Percentiles rank a stretch among this genome's conserved stretches.
Evolutionary conservation across 2,329 filamentous ascomycete species (phyloP).

Genomic region (Ceratocystis lukuohia): DNA sequence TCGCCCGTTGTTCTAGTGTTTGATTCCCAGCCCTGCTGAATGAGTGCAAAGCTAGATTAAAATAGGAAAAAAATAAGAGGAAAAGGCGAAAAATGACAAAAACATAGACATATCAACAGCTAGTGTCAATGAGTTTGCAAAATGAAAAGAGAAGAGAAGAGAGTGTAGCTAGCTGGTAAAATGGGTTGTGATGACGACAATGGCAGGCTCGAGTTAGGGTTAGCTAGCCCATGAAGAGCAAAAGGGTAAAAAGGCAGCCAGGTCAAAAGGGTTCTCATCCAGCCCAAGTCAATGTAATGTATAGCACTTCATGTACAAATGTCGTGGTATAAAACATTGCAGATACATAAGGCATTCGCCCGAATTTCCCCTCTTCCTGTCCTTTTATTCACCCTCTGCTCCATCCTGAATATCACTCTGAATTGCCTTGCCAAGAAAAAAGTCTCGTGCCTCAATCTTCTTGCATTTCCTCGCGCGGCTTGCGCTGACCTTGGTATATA

Average conservation of each 20-base stretch:
- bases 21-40: neutral
- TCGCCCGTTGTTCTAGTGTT: neutral
- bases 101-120: neutral
- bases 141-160: neutral
- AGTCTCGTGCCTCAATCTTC: neutral
- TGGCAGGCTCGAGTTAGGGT: neutral
- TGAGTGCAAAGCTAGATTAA: neutral
- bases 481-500: neutral
- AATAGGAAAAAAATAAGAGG: neutral
- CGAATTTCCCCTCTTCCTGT: neutral
- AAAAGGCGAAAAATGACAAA: neutral
- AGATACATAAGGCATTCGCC: neutral
- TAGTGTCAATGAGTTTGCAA: neutral
- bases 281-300: neutral
- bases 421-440: neutral
- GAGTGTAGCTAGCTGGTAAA: no score
- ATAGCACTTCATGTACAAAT: neutral
- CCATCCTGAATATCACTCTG: neutral
- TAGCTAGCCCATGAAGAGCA: neutral
- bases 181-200: slow-evolving; percentile 1
- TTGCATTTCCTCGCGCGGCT: neutral
- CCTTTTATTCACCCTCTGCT: no score
- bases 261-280: neutral
- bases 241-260: no score
- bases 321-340: neutral